A percentile compares a stretch with the other conserved stretches of the same genome.
phyloP scores from a whole-genome alignment of 139 green algal species.

The Limnomonas spitsbergensis region DNA sequence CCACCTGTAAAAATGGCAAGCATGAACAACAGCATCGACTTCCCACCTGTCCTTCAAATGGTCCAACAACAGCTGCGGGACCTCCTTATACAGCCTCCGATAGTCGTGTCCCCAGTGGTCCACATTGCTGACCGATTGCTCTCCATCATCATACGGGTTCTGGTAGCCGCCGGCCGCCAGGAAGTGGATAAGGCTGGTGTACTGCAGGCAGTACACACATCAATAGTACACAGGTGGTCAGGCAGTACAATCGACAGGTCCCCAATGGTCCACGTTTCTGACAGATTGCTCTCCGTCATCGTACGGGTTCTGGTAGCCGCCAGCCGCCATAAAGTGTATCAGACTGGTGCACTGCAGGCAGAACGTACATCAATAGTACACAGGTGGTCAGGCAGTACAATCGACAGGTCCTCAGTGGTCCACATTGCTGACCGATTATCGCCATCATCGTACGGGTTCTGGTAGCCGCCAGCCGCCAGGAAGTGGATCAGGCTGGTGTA shows the following conservation, averaged over 20 bases:
- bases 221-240: neutral
- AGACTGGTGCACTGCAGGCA: neutral
- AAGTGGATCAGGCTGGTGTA: slow-evolving; percentile 9
- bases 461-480: neutral
- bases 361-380: neutral
- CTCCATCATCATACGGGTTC: slow-evolving; percentile 1
- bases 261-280: neutral
- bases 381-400: neutral
- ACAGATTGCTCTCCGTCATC: neutral
- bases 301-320: slow-evolving; percentile 5
- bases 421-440: neutral
- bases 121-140: slow-evolving; percentile 5
- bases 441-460: slow-evolving; percentile 8
- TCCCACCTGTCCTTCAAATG: neutral
- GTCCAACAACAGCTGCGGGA: neutral
- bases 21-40: too few relatives aligned
- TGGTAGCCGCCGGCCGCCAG: slow-evolving; percentile 2
- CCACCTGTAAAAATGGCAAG: too few relatives aligned
- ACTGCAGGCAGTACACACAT: neutral
- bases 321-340: neutral
- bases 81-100: neutral
- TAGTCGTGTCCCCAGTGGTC: slow-evolving; percentile 1
- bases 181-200: slow-evolving; percentile 8
- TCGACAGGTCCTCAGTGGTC: neutral
- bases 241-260: neutral